Conservation (phyloP, 2,329 filamentous ascomycete genomes). For the Paradendryphiella salina region DNA sequence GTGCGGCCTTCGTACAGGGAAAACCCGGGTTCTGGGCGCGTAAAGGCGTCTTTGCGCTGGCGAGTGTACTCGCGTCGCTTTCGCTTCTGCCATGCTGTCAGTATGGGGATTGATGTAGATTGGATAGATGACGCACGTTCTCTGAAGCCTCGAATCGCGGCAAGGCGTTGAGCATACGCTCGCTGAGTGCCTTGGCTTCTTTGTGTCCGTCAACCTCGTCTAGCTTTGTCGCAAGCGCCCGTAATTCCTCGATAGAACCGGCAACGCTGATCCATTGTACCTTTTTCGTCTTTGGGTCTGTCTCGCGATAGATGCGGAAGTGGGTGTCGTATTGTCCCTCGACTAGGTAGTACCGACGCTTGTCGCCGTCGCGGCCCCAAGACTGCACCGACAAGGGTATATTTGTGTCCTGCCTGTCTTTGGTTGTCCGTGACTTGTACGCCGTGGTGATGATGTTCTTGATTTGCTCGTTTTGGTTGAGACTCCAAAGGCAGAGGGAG, state of each 20-base stretch:
- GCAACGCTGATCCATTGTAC: conserved; percentile 94
- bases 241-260: conserved; percentile 84
- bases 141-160: conserved; percentile 92
- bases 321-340: conserved; percentile 93
- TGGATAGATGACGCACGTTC: conserved; percentile 60
- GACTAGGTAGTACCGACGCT: conserved; percentile 89
- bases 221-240: conserved; percentile 73
- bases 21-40: conserved; percentile 83
- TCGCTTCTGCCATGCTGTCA: conserved; percentile 69
- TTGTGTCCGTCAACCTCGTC: conserved; percentile 76
- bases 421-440: conserved; percentile 70
- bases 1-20: conserved; percentile 96
- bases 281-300: conserved; percentile 74
- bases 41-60: conserved; percentile 82
- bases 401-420: conserved; percentile 75
- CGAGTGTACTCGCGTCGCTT: conserved; percentile 89
- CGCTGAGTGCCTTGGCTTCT: conserved; percentile 75
- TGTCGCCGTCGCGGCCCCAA: conserved; percentile 88
- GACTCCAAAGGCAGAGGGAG: conserved; percentile 82
- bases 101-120: background rate
- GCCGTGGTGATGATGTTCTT: conserved; percentile 80
- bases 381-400: conserved; percentile 87
- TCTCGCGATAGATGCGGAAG: conserved; percentile 92
- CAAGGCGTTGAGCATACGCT: conserved; percentile 76
- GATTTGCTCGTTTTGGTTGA: conserved; percentile 83